Base-by-base conservation (phyloP, 805 yeast species). In the Pichia exigua region DNA sequence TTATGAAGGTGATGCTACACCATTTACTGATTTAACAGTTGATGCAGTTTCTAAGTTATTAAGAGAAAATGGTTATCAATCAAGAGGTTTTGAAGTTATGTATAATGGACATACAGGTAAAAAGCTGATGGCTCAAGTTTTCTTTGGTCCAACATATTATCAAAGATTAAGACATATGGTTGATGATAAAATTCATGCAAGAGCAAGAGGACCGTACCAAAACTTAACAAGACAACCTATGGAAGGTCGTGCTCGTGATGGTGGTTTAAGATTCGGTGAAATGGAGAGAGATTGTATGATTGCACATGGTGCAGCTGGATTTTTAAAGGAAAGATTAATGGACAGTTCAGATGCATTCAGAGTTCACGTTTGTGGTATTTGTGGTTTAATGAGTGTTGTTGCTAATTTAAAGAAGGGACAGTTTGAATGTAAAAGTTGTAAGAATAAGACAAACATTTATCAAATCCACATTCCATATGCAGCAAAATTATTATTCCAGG, bases 261-360 rank as follows among this genome's bases (percentile, higher is more conserved):
- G 99, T 81, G 99, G 99, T 62, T 77, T 92, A 69, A 88, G 99
- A 73, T 91, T 92, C 80, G 99, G 99, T 65, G 99, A 92, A 72
- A 94, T 94, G 99, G 99, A 94, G 74, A 88, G 99, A 76, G 99
- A 94, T 78, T 94, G 99, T 85, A 92, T 94, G 97, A 94, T 94
- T 77, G 99, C 99, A 2, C 98, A 94, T 68, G 99, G 99, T 69
- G 98, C 97, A 15, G 97, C 99, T 4, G 95, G 97, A 9, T 92
- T 94, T 76, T 79, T 94, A 74, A 90, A 92, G 71, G 99, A 94
- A 74, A 81, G 99, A 69, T 76, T 94, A 69, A 92, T 94, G 97
- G 98, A 94, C 71, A 97, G 97, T 13, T 92, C 98, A 0, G 99
- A 94, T 74, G 97, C 98, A 2, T 94, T 94, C 77, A 81, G 98